These are phyloP conservation scores for Candida argentea DNA, from an alignment of 805 yeast species.

Conservation along the genomic window DNA sequence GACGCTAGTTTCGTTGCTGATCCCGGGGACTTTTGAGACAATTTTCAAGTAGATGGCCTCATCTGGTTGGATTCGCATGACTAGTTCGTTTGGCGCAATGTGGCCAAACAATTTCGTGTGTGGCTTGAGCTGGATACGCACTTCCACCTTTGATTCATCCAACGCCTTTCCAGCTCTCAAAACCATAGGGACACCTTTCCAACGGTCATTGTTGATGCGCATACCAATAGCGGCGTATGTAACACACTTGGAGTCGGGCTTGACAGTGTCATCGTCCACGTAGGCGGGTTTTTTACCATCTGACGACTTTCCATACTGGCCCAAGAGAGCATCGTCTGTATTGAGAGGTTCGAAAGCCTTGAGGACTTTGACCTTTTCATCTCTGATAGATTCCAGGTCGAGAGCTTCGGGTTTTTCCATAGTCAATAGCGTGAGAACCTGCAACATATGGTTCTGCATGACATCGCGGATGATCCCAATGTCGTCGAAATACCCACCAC, in stretches of 20 bases:
- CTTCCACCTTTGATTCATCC: slow-evolving; percentile 89
- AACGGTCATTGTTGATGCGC: slow-evolving; percentile 81
- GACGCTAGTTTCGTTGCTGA: slow-evolving; percentile 68
- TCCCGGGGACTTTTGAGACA: slow-evolving; percentile 90
- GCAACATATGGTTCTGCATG: slow-evolving; percentile 94
- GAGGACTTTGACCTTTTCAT: slow-evolving; percentile 89
- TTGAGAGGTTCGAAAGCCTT: slow-evolving; percentile 69
- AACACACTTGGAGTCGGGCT: slow-evolving; percentile 71
- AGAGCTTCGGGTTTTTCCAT: slow-evolving; percentile 95
- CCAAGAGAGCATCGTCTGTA: slow-evolving; percentile 58
- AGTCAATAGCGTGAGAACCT: slow-evolving; percentile 80
- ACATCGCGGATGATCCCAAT: slow-evolving; percentile 97
- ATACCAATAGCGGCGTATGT: slow-evolving; percentile 84
- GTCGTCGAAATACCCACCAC: slow-evolving; percentile 95
- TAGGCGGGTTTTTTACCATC: slow-evolving; percentile 90
- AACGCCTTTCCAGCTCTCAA: slow-evolving; percentile 98
- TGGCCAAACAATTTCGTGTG: slow-evolving; percentile 69
- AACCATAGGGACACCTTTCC: slow-evolving; percentile 97
- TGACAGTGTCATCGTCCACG: slow-evolving; percentile 85
- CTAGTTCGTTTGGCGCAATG: slow-evolving; percentile 86
- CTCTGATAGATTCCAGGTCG: slow-evolving; percentile 88
- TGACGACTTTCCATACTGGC: slow-evolving; percentile 77
- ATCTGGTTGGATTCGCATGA: slow-evolving; percentile 87
- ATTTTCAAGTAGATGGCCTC: slow-evolving; percentile 91
- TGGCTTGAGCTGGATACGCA: slow-evolving; percentile 83